These are phyloP conservation scores for Didymosphaeria variabile DNA, from an alignment of 2,329 filamentous ascomycete species.

Conservation along the genomic window DNA sequence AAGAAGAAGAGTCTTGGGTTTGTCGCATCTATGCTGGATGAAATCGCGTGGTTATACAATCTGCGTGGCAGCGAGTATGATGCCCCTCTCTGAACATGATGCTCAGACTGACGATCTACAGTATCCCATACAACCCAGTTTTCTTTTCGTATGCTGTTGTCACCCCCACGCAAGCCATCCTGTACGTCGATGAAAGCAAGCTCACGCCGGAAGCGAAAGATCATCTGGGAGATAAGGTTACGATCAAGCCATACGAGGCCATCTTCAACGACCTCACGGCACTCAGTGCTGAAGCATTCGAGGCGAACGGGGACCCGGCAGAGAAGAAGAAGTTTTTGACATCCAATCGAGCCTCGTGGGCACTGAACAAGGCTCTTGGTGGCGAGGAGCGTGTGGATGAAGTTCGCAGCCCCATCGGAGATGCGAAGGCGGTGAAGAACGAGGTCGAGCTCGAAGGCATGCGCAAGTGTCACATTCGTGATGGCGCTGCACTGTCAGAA, in stretches of 20 bases:
- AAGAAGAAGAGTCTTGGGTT: slow-evolving; percentile 90
- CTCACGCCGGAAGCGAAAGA: slow-evolving; percentile 72
- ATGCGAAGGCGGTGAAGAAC: slow-evolving; percentile 96
- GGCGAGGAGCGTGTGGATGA: slow-evolving; percentile 88
- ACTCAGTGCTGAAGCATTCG: slow-evolving; percentile 60
- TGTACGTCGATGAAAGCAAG: slow-evolving; percentile 87
- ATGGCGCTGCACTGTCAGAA: slow-evolving; percentile 88
- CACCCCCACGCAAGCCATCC: slow-evolving; percentile 75
- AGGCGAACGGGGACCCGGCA: slow-evolving; percentile 44
- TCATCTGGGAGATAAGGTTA: slow-evolving; percentile 75
- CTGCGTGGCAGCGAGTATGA: slow-evolving; percentile 82
- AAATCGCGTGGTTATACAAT: slow-evolving; percentile 99
- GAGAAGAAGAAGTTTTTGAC: slow-evolving; percentile 75
- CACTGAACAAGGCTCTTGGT: slow-evolving; percentile 83
- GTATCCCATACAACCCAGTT: slow-evolving; percentile 95
- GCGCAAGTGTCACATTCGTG: slow-evolving; percentile 91
- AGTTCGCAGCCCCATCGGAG: slow-evolving; percentile 82
- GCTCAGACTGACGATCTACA: slow-evolving; percentile 37
- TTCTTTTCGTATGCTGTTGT: slow-evolving; percentile 97
- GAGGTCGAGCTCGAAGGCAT: slow-evolving; percentile 89
- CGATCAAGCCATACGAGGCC: slow-evolving; percentile 80
- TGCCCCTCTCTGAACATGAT: background rate
- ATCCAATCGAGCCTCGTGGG: slow-evolving; percentile 93
- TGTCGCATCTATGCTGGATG: slow-evolving; percentile 93
- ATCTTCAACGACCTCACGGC: slow-evolving; percentile 81